Conservation (phyloP, 352 stramenopile species). For the Peronospora tabacina region DNA sequence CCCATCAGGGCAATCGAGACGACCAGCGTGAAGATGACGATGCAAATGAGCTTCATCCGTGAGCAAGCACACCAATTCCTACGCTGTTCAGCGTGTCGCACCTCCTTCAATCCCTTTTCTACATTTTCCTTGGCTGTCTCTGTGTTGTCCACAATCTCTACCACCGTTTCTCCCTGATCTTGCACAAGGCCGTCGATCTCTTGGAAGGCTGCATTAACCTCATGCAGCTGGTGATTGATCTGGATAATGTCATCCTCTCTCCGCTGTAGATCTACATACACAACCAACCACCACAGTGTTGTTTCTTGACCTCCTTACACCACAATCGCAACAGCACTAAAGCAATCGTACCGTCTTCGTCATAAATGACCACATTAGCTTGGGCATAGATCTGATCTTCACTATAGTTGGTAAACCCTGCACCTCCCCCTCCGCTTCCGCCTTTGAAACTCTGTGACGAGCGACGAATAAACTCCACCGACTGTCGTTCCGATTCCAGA, state of each 20-base stretch:
- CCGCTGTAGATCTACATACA: conserved; percentile 50
- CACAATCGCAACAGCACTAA: neutral
- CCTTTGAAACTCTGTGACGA: conserved; percentile 66
- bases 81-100: conserved; percentile 59
- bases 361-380: conserved; percentile 75
- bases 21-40: conserved; percentile 45
- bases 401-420: conserved; percentile 72
- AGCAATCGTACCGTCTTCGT: conserved; percentile 63
- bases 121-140: conserved; percentile 74
- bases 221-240: conserved; percentile 80
- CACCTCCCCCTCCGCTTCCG: conserved; percentile 21
- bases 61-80: conserved; percentile 67
- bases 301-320: neutral
- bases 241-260: conserved; percentile 84
- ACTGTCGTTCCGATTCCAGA: conserved; percentile 62
- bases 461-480: conserved; percentile 70
- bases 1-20: conserved; percentile 49
- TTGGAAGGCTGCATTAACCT: conserved; percentile 80
- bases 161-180: conserved; percentile 72
- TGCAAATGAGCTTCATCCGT: conserved; percentile 60
- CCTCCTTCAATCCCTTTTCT: conserved; percentile 55
- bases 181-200: conserved; percentile 81
- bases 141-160: conserved; percentile 80
- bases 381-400: conserved; percentile 86
- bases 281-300: neutral